These are phyloP conservation scores for Baorangia bicolor DNA, from an alignment of 768 basidiomycete species.

Conservation along the genomic window DNA sequence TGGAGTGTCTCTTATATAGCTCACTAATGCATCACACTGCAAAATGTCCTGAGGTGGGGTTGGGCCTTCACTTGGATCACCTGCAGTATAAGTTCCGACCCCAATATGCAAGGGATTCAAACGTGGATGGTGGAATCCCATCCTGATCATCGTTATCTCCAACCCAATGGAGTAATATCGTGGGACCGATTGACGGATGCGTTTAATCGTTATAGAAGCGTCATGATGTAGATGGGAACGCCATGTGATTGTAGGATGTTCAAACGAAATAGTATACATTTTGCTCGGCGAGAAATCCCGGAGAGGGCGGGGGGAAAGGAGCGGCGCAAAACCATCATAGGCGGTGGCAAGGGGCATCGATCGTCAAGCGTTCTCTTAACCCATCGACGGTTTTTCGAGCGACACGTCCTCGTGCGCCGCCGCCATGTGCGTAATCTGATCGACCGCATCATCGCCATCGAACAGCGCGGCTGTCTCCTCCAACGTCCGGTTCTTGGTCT, in stretches of 20 bases:
- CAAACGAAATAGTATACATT: not conserved
- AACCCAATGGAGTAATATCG: no score
- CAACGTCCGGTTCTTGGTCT: conserved; percentile 44
- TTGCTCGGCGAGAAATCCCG: not conserved
- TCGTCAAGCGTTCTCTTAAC: not conserved
- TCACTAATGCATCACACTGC: not conserved
- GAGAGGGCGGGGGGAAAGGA: no score
- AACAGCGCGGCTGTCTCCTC: conserved; percentile 76
- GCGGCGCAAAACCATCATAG: not conserved
- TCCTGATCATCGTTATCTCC: not conserved
- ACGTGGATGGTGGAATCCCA: not conserved
- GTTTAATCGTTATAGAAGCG: no score
- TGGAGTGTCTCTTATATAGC: no score
- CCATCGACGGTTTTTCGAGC: conserved; percentile 5
- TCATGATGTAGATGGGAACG: no score
- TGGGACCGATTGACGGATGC: no score
- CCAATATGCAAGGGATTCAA: not conserved
- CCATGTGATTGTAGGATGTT: no score
- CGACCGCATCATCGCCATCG: conserved; percentile 49
- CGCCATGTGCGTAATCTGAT: conserved; percentile 18
- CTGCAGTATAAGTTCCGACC: not conserved
- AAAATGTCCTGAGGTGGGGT: not conserved
- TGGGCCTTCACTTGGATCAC: not conserved
- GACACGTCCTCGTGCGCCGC: not conserved
- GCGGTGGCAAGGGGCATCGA: no score